These are phyloP conservation scores for Colletotrichum gloeosporioides DNA, from an alignment of 2,329 filamentous ascomycete species.

Conservation along the genomic window DNA sequence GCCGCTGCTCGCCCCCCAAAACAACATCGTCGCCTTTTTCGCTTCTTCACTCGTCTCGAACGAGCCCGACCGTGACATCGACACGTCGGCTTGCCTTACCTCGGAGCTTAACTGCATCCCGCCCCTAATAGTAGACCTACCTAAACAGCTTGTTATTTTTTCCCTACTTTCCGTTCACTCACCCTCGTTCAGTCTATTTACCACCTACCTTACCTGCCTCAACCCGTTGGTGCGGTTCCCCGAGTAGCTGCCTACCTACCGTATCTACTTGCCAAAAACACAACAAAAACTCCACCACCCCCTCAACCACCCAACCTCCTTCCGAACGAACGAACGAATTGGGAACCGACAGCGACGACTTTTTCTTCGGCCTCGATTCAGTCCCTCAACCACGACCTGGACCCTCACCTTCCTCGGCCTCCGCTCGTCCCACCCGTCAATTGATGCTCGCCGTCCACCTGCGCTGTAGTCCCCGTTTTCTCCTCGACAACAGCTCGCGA, in stretches of 20 bases:
- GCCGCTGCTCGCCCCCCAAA: background rate
- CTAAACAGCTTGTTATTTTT: background rate
- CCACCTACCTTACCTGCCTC: background rate
- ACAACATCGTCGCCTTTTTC: constrained; percentile 4
- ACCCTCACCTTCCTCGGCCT: constrained; percentile 1
- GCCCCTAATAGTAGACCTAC: constrained; percentile 16
- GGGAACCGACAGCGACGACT: background rate
- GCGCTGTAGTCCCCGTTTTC: constrained; percentile 11
- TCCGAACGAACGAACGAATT: background rate
- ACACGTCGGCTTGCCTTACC: background rate
- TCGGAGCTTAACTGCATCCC: constrained; percentile 6
- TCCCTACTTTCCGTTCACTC: background rate
- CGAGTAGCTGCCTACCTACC: background rate
- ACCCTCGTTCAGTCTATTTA: constrained; percentile 15
- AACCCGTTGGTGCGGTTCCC: background rate
- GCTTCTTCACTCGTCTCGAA: constrained; percentile 1
- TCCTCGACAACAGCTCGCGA: background rate
- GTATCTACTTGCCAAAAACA: background rate
- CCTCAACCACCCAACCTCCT: constrained; percentile 3
- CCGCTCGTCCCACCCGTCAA: constrained; percentile 18
- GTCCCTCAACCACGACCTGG: background rate
- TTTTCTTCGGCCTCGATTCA: background rate
- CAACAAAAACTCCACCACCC: background rate
- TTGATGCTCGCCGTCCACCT: constrained; percentile 24
- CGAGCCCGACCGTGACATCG: background rate